Evolutionary conservation across 306 rosid species (phyloP).

Genomic region (Pyrus betulifolia): DNA sequence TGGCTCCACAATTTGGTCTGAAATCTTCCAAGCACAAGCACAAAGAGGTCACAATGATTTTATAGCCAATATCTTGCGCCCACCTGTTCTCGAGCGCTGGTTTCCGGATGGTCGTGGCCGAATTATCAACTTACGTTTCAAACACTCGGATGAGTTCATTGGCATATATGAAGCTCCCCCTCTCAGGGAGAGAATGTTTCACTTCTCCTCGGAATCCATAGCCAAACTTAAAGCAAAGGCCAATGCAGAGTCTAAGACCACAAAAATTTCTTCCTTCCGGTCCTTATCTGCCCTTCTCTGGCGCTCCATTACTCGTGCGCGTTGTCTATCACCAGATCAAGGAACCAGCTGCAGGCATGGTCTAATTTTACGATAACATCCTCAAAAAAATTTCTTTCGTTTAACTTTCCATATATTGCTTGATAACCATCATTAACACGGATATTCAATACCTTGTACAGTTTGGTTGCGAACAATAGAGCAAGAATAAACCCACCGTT

Average conservation of each 20-base stretch:
- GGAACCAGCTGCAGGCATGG: conserved; percentile 21
- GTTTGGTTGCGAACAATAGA: conserved; percentile 29
- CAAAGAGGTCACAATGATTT: not conserved
- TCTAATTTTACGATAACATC: not conserved
- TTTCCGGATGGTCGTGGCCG: conserved; percentile 42
- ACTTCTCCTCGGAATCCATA: conserved; percentile 37
- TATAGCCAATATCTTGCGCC: conserved; percentile 11
- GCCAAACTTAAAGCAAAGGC: conserved; percentile 54
- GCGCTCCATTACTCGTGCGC: conserved; percentile 46
- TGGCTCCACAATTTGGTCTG: conserved; percentile 24
- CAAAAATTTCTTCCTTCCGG: conserved; percentile 45
- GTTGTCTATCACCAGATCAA: not conserved
- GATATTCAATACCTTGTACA: not conserved
- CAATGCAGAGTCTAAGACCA: conserved; percentile 26
- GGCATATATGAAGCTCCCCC: conserved; percentile 27
- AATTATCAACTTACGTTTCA: conserved; percentile 38
- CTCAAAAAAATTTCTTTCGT: not conserved
- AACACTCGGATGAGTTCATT: conserved; percentile 33
- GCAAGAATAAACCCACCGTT: conserved; percentile 42
- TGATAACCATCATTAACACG: not conserved
- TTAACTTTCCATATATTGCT: too few relatives aligned
- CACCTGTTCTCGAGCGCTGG: conserved; percentile 37
- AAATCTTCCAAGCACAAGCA: conserved; percentile 34
- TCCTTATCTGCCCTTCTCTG: conserved; percentile 52
- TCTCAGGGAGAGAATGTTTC: conserved; percentile 51